phyloP scores from a whole-genome alignment of 2,329 filamentous ascomycete genomes.

The Phaeomoniella chlamydospora region DNA sequence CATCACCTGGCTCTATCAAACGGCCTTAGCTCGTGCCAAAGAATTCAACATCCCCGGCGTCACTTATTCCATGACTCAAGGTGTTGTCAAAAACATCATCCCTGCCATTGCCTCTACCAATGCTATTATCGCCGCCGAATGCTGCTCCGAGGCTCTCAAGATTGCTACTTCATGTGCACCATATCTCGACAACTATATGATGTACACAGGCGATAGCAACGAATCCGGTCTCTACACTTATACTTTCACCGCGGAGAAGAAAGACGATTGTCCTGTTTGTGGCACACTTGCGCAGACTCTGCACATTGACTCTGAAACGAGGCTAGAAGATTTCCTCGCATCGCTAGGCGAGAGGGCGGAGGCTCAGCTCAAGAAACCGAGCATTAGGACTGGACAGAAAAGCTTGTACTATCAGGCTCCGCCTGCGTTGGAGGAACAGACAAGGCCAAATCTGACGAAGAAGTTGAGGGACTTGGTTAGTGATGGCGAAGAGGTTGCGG shows the following conservation, averaged over 20 bases:
- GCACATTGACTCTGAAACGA: slow-evolving; percentile 52
- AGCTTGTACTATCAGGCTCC: slow-evolving; percentile 85
- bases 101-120: slow-evolving; percentile 97
- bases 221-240: slow-evolving; percentile 94
- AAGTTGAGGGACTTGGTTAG: slow-evolving; percentile 64
- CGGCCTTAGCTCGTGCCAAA: slow-evolving; percentile 62
- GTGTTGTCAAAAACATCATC: slow-evolving; percentile 98
- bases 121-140: slow-evolving; percentile 86
- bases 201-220: slow-evolving; percentile 95
- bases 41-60: slow-evolving; percentile 88
- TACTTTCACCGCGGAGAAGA: slow-evolving; percentile 89
- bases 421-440: slow-evolving; percentile 68
- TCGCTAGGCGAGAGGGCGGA: slow-evolving; percentile 71
- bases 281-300: slow-evolving; percentile 68
- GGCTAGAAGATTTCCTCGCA: slow-evolving; percentile 73
- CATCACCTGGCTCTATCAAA: slow-evolving; percentile 90
- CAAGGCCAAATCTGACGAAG: slow-evolving; percentile 65
- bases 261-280: slow-evolving; percentile 88
- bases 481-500: slow-evolving; percentile 76
- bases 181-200: slow-evolving; percentile 89
- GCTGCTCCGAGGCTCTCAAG: slow-evolving; percentile 95
- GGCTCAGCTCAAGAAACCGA: slow-evolving; percentile 87
- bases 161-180: slow-evolving; percentile 74
- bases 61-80: slow-evolving; percentile 90
- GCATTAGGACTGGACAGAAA: slow-evolving; percentile 64